Base-by-base conservation (phyloP, 352 stramenopile genomes). In the Globisporangium solare region DNA sequence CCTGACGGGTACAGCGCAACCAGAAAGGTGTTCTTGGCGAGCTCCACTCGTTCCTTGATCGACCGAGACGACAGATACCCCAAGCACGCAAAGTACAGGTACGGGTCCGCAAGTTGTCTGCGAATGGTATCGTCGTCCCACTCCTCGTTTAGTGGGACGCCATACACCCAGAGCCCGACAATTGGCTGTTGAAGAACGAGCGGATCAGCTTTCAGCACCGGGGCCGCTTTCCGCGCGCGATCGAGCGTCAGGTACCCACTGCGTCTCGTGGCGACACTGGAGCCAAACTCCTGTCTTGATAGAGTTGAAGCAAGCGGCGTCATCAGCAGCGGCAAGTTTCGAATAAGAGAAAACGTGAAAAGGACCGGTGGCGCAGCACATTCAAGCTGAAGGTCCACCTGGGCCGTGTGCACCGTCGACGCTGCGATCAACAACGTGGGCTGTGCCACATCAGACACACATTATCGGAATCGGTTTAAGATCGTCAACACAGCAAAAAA, bases 121-220 rank as follows among this genome's bases (percentile, higher is more conserved):
- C 61, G 61, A 1, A 66, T 64, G 6, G 37, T 61, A 3, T 67
- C 56, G 18, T 71, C 61, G 27, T 81, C 54, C 71, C 75, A 84
- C 13, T 70, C 70, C 21, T 87, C 79, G 51, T 76, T 67, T 6
- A 92, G 63, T 12, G 73, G 58, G 3, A 90, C 61, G 27, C 83
- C 83, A 40, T 86, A 88, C 4, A 89, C 68, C 83, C 83, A 92
- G 47, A 92, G 20, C 13, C 83, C 83, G 1, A 92, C 79, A 50
- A 90, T 66, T 2, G 80, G 83, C 21, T 79, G 73, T 51, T 88
- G 74, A 5, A 80, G 51, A 41, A 89, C 76, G 14, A 92, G 67
- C 46, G 83, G 78, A 31, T 92, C 83, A 1, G 82, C 72, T 64
- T 88, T 82, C 10, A 92, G 67, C 47, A 92, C 46, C 13, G 83